phyloP scores from a whole-genome alignment of 441 rosid species.

The Euphorbia celastroides region DNA sequence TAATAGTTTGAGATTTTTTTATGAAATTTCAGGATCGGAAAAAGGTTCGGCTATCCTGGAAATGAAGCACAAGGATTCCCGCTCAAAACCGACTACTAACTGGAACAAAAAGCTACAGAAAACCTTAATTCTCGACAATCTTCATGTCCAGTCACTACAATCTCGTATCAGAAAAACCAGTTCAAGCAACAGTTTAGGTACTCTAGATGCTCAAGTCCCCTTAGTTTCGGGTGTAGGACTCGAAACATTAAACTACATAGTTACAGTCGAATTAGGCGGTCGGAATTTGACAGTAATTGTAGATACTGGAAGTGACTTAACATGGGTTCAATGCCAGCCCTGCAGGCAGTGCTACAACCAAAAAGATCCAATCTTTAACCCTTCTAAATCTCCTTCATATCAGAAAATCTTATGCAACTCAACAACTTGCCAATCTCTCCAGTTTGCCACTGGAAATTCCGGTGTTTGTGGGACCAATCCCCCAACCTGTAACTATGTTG shows the following conservation, averaged over 20 bases:
- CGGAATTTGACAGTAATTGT: slow-evolving; percentile 59
- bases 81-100: slow-evolving; percentile 40
- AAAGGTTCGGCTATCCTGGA: slow-evolving; percentile 63
- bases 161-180: slow-evolving; percentile 33
- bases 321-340: slow-evolving; percentile 95
- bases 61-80: slow-evolving; percentile 61
- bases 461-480: slow-evolving; percentile 44
- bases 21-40: slow-evolving; percentile 32
- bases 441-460: slow-evolving; percentile 41
- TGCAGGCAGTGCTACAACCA: slow-evolving; percentile 71
- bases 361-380: slow-evolving; percentile 62
- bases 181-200: slow-evolving; percentile 22
- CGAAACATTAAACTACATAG: slow-evolving; percentile 77
- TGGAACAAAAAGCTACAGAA: slow-evolving; percentile 54
- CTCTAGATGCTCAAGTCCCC: slow-evolving; percentile 42
- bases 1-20: too few species aligned
- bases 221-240: slow-evolving; percentile 57
- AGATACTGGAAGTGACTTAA: slow-evolving; percentile 93
- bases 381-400: slow-evolving; percentile 62
- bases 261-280: slow-evolving; percentile 55
- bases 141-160: slow-evolving; percentile 49
- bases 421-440: slow-evolving; percentile 55
- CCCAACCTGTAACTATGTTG: slow-evolving; percentile 52
- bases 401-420: slow-evolving; percentile 52
- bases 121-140: slow-evolving; percentile 47